Evolutionary conservation across 108 stramenopile genomes (phyloP), one percentile per base, ranked within the genome.

Genomic region (Fragilaria crotonensis): DNA sequence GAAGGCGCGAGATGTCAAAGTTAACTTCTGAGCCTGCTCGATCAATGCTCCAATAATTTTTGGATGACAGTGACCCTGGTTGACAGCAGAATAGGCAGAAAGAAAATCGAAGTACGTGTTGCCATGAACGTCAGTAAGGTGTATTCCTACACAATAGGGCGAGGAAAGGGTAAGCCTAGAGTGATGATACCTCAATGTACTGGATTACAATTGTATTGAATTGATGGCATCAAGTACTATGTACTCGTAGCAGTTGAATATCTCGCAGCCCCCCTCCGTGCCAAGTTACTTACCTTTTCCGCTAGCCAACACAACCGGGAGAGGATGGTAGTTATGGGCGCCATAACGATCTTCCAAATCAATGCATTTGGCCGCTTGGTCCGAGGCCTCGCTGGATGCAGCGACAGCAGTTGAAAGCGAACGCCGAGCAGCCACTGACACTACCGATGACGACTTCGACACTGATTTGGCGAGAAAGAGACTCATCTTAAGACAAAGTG

Each of bases 1-100:
- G 69, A 99, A 99, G 5, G 99, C 99, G 18, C 99, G 85, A 21
- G 94, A 95, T 5, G 99, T 97, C 36, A 99, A 69, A 9, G 96
- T 97, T 29, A 99, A 73, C 44, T 63, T 90, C 33, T 89, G 62
- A 14, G 96, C 95, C 67, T 99, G 97, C 23, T 90, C 83, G 5
- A 73, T 66, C 5, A 99, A 80, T 18, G 96, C 97, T 33, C 53
- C 64, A 51, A 97, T 84, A 57, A 99, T 97, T 55, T 92, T 91
- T 14, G 97, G 99, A 67, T 99, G 99, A 66, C 97, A 98, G 75
- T 99, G 99, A 30, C 99, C 99, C 75, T 99, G 97, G 67, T 99
- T 99, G 30, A 99, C 97, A 21, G 99, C 97, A 23, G 89, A 93
- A 67, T 98, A 99, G 22, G 99, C 99, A 11, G 89, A 87, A 48